These are phyloP conservation scores for Physcomitrium patens DNA, from an alignment of 225 moss, liverwort and hornwort genomes.

Conservation along the genomic window DNA sequence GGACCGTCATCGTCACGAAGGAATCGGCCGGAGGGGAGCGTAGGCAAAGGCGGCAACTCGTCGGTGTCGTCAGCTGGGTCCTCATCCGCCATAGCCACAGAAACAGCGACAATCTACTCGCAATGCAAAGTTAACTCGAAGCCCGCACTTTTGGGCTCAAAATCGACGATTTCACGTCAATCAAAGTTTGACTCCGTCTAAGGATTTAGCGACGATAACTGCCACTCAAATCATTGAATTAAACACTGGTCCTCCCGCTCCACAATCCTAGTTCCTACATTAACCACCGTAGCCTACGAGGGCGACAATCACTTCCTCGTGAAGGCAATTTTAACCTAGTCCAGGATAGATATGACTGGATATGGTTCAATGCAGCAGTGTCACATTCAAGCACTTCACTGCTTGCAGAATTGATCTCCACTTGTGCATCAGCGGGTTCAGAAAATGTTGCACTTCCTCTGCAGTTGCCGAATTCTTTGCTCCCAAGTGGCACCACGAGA, in stretches of 20 bases:
- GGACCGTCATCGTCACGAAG: constrained; percentile 24
- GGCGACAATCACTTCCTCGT: background rate
- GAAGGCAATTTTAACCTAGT: background rate
- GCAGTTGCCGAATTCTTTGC: background rate
- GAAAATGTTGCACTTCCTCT: too few relatives aligned
- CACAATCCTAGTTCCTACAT: background rate
- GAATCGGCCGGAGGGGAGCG: constrained; percentile 37
- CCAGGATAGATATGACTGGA: background rate
- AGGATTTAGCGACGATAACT: too few relatives aligned
- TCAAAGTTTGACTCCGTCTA: too few relatives aligned
- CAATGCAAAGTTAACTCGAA: background rate
- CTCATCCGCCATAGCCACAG: constrained; percentile 45
- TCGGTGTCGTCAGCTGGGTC: constrained; percentile 28
- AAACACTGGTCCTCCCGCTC: background rate
- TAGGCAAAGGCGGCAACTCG: constrained; percentile 17
- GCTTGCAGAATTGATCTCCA: background rate
- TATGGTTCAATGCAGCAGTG: background rate
- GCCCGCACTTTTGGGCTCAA: too few relatives aligned
- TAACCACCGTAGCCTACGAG: background rate
- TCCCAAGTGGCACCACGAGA: background rate
- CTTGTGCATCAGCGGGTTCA: background rate
- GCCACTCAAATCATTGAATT: background rate
- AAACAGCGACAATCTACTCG: background rate
- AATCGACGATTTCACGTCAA: too few relatives aligned
- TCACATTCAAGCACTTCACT: background rate